phyloP scores from a whole-genome alignment of 139 green algal genomes.

The Coelastrella sp. region DNA sequence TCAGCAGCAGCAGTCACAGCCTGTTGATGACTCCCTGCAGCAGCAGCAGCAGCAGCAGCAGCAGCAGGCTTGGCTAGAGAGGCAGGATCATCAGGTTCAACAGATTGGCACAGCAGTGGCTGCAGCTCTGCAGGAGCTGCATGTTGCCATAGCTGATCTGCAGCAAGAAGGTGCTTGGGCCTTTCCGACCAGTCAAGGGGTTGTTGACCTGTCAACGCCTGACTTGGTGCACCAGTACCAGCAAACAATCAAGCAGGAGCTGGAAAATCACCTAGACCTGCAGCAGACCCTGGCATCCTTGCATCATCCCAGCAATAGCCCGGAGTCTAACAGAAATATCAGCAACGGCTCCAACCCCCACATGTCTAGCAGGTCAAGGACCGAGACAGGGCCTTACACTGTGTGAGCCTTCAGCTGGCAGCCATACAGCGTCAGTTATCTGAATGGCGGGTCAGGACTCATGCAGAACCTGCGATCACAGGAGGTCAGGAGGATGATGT shows the following conservation, averaged over 20 bases:
- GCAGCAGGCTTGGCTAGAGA: neutral
- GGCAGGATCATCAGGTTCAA: neutral
- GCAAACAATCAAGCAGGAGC: neutral
- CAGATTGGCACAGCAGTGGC: neutral
- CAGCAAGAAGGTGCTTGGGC: constrained; percentile 11
- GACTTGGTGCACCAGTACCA: constrained; percentile 16
- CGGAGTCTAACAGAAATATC: neutral
- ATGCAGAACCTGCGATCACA: neutral
- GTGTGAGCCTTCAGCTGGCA: neutral
- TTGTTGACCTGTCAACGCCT: constrained; percentile 5
- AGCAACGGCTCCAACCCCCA: neutral
- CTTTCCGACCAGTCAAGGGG: constrained; percentile 12
- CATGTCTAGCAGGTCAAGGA: neutral
- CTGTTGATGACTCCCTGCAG: neutral
- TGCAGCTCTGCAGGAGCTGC: constrained; percentile 20
- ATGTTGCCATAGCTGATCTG: neutral
- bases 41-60: neutral
- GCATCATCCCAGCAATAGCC: too few relatives aligned
- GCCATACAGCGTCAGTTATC: neutral
- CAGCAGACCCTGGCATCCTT: neutral
- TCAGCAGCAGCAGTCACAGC: neutral
- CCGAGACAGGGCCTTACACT: neutral
- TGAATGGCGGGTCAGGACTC: neutral
- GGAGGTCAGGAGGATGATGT: neutral
- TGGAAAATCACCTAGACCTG: neutral